Base-by-base conservation (phyloP, 2,329 filamentous ascomycete species). In the Chrysoporthe deuterocubensis region DNA sequence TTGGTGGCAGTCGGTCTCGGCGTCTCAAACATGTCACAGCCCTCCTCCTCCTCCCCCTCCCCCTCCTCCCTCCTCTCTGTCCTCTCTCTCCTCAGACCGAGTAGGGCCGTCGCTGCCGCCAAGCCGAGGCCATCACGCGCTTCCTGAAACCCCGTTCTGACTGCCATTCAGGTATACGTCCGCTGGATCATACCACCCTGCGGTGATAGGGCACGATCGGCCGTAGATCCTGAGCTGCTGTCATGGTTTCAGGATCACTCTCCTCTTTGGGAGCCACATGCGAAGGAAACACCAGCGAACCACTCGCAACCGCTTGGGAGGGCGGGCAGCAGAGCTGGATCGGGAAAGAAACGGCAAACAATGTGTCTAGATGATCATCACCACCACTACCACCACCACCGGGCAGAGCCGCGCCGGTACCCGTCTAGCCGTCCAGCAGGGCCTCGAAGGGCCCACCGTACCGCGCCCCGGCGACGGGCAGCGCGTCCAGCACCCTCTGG, bases 401-500 rank as follows among this genome's bases (percentile, higher is more conserved):
- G 26, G 26, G 26, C 26, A 26, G 26, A 26, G 26, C 26, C 26
- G 26, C 26, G 26, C 26, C 26, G 26, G 26, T 26, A 26, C 26
- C 26, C 26, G 16, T 57, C 44, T 67, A 68, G 21, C 61, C 65
- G 40, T 60, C 54, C 43, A 69, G 46, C 34, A 63, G 48, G 7
- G 44, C 34, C 59, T 67, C 65, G 21, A 48, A 50, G 16, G n/a
- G 13, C 3, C 65, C 58, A 13, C 57, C 78, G 72, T 89, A 89
- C 44, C 87, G 79, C 1, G 70, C 76, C 1, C 87, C 87, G 0
- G 76, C 76, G 8, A 82, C 73, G 57, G 81, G 79, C 71, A 87
- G 84, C 62, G 78, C 80, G 7, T 76, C 77, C 37, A 89, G 72
- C 18, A 85, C 80, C 18, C 73, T 72, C 62, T 87, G 82, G 57